phyloP scores from a whole-genome alignment of 2,329 filamentous ascomycete genomes.

The Colletotrichum sp. region DNA sequence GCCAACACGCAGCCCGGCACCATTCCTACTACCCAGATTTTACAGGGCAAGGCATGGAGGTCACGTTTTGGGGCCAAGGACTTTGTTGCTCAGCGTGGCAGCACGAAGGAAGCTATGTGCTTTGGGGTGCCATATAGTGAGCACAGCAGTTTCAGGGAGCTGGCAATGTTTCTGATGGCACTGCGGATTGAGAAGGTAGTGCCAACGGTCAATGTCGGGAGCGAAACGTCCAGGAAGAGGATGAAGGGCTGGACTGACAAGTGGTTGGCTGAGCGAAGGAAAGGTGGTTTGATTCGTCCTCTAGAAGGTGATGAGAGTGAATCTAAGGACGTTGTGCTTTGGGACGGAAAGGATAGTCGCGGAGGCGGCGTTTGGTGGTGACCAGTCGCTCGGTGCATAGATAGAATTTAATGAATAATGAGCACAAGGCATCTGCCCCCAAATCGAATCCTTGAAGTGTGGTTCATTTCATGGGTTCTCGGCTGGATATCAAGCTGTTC shows the following conservation, averaged over 20 bases:
- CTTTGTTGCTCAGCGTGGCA: conserved; percentile 81
- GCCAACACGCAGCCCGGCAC: conserved; percentile 54
- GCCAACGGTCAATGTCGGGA: conserved; percentile 86
- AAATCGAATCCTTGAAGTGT: background rate
- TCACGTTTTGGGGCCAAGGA: conserved; percentile 74
- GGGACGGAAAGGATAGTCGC: conserved; percentile 42
- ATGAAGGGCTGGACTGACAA: conserved; percentile 71
- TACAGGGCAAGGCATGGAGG: conserved; percentile 73
- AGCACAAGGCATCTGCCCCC: background rate
- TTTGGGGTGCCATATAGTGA: conserved; percentile 96
- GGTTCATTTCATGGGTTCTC: background rate
- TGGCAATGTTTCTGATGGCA: conserved; percentile 91
- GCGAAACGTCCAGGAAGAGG: conserved; percentile 57
- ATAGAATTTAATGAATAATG: background rate
- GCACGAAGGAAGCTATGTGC: conserved; percentile 81
- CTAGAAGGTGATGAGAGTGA: conserved; percentile 44
- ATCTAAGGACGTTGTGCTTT: conserved; percentile 31
- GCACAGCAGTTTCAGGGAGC: conserved; percentile 91
- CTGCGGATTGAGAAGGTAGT: conserved; percentile 88
- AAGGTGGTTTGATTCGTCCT: conserved; percentile 56
- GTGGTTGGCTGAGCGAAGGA: conserved; percentile 64
- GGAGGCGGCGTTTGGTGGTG: conserved; percentile 46
- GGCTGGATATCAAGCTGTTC: background rate
- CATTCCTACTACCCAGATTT: conserved; percentile 53
- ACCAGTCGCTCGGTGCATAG: background rate